These are phyloP conservation scores for Backusella macrospora DNA, from an alignment of 192 early-diverging fungal genomes.

Conservation along the genomic window DNA sequence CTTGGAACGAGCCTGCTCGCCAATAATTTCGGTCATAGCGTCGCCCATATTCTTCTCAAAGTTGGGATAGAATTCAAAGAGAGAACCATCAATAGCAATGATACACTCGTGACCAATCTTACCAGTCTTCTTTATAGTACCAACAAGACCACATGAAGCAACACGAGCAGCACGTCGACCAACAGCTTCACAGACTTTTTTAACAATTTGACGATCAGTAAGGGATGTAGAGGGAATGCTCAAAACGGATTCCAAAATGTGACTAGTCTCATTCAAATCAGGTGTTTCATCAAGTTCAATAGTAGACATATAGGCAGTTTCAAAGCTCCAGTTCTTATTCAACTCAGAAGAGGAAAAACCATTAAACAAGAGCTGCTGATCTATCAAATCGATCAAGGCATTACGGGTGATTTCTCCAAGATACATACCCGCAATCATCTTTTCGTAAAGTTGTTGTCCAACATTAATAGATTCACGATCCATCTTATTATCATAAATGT, in stretches of 20 bases:
- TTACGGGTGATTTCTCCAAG: slow-evolving; percentile 88
- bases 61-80: slow-evolving; percentile 79
- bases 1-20: slow-evolving; percentile 58
- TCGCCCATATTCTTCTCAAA: slow-evolving; percentile 77
- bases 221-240: slow-evolving; percentile 66
- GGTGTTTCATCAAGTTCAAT: slow-evolving; percentile 69
- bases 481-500: slow-evolving; percentile 80
- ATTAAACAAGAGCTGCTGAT: slow-evolving; percentile 74
- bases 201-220: slow-evolving; percentile 79
- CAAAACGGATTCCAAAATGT: slow-evolving; percentile 73
- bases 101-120: slow-evolving; percentile 9
- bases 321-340: slow-evolving; percentile 78
- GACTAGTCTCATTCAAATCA: slow-evolving; percentile 62
- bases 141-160: slow-evolving; percentile 67
- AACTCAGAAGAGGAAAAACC: slow-evolving; percentile 65
- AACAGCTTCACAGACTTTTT: slow-evolving; percentile 75
- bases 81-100: slow-evolving; percentile 66
- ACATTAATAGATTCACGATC: slow-evolving; percentile 85
- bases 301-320: slow-evolving; percentile 73
- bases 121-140: slow-evolving; percentile 66
- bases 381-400: slow-evolving; percentile 77
- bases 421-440: slow-evolving; percentile 94
- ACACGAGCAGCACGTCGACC: slow-evolving; percentile 86
- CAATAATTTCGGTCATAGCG: slow-evolving; percentile 76
- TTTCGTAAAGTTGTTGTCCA: slow-evolving; percentile 84